Base-by-base conservation (phyloP, 2,329 filamentous ascomycete species). In the Alternaria panax region DNA sequence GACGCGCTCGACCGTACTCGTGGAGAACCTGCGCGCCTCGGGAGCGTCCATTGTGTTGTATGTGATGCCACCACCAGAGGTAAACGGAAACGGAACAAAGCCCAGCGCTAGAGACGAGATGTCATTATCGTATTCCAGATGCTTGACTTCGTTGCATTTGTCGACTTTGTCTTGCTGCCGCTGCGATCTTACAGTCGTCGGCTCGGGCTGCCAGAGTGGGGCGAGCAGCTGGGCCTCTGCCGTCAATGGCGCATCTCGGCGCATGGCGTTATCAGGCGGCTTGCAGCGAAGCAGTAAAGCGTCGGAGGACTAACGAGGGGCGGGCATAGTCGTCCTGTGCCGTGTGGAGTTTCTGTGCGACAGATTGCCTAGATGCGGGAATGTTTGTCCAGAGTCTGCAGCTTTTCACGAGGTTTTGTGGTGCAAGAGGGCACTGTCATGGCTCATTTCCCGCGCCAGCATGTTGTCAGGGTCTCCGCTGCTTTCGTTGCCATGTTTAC, bases 1-100 rank as follows among this genome's bases (percentile, higher is more conserved):
- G 30, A 68, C 65, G 53, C 69, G 63, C 59, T 71, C 69, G 46
- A 70, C 69, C 16, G 70, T 72, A 38, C 63, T 69, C 14, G 66
- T 62, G 1, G 71, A 75, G 47, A 77, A 77, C 24, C 74, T 65
- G 36, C 74, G 68, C 22, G 73, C 69, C 20, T 70, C 74, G 18
- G 61, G 63, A 16, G 70, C 67, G 51, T 76, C 75, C 75, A 77
- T 77, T 32, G 67, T 65, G 51, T 53, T 63, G 43, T 60, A 68
- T 30, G 48, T 60, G 34, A 60, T 54, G 22, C 59, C 60, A 32
- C 69, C 69, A 25, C 69, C 69, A 28, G 54, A 61, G 42, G 60
- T 68, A 40, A 67, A 68, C 2, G 70, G 68, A 27, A 64, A 68
- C 5, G 69, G 69, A 46, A 69, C 62, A 43, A 65, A 68, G 9